Conservation (phyloP, 371 early-diverging fungal genomes). For the Mucor indicus region DNA sequence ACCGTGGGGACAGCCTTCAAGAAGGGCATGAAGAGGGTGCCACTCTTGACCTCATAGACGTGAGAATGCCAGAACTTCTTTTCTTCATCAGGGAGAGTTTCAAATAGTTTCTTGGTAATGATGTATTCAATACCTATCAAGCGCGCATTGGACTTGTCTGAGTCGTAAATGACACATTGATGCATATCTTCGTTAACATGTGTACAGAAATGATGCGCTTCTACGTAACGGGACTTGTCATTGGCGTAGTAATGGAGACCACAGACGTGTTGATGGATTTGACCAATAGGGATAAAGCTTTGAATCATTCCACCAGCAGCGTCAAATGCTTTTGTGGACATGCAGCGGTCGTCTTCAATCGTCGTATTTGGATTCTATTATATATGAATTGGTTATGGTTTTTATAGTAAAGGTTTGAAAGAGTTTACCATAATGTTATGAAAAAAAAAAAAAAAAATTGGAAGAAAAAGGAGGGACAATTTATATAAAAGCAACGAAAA, state of each 20-base stretch:
- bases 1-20: slow-evolving; percentile 11
- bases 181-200: slow-evolving; percentile 45
- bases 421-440: too few relatives aligned
- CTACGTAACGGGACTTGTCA: slow-evolving; percentile 36
- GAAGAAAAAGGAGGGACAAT: too few relatives aligned
- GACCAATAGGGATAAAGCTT: neutral
- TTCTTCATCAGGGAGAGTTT: slow-evolving; percentile 31
- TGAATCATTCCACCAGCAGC: too few relatives aligned
- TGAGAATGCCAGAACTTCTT: slow-evolving; percentile 51
- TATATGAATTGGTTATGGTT: too few relatives aligned
- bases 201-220: slow-evolving; percentile 48
- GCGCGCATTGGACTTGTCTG: slow-evolving; percentile 27
- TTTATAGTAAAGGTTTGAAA: too few relatives aligned
- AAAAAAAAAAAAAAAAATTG: too few relatives aligned
- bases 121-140: slow-evolving; percentile 56
- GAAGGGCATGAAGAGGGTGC: slow-evolving; percentile 9
- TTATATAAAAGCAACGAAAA: too few relatives aligned
- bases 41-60: slow-evolving; percentile 39
- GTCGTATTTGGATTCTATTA: too few relatives aligned
- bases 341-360: too few relatives aligned
- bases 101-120: slow-evolving; percentile 47
- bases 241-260: slow-evolving; percentile 29
- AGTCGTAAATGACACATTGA: slow-evolving; percentile 54
- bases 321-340: neutral
- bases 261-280: slow-evolving; percentile 8